Percentiles rank a stretch among this genome's conserved stretches.
These are phyloP conservation scores for Aspergillus ochraceoroseus DNA, from an alignment of 2,329 filamentous ascomycete genomes.

Conservation along the genomic window DNA sequence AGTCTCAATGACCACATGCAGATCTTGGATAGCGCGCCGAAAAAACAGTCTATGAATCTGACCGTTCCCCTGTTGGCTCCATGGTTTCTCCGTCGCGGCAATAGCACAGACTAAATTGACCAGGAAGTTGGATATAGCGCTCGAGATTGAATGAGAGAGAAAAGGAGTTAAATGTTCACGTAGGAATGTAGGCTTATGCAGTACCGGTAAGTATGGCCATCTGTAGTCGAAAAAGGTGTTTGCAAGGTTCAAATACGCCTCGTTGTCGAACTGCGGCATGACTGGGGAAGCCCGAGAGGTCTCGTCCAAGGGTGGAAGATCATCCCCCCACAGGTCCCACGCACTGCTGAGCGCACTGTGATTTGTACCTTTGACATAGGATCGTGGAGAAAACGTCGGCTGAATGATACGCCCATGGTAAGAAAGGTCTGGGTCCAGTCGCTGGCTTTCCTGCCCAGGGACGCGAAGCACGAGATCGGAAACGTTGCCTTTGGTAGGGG, in stretches of 20 bases:
- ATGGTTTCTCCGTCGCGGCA: slow-evolving; percentile 21
- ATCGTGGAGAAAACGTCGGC: slow-evolving; percentile 4
- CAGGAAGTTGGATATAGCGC: slow-evolving; percentile 15
- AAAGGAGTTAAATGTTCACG: slow-evolving; percentile 12
- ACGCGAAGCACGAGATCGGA: no score
- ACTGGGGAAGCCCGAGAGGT: neutral
- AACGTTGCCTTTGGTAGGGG: no score
- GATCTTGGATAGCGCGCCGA: slow-evolving; percentile 10
- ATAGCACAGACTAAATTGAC: slow-evolving; percentile 26
- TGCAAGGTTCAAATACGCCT: slow-evolving; percentile 9
- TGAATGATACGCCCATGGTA: slow-evolving; percentile 5
- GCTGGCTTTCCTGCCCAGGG: no score
- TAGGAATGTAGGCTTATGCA: slow-evolving; percentile 22
- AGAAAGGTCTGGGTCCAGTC: neutral
- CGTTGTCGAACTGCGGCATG: neutral
- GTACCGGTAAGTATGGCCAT: slow-evolving; percentile 26
- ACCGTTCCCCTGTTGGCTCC: neutral
- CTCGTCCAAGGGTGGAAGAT: neutral
- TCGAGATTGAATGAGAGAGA: neutral
- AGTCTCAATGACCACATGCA: slow-evolving; percentile 15
- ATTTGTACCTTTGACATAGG: slow-evolving; percentile 1
- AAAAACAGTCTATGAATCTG: slow-evolving; percentile 13
- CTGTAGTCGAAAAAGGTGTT: slow-evolving; percentile 24
- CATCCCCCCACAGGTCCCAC: slow-evolving; percentile 17
- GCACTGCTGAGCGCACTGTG: slow-evolving; percentile 14